Base-by-base conservation (phyloP, 2,329 filamentous ascomycete genomes). In the Cladosporium cucumerinum region DNA sequence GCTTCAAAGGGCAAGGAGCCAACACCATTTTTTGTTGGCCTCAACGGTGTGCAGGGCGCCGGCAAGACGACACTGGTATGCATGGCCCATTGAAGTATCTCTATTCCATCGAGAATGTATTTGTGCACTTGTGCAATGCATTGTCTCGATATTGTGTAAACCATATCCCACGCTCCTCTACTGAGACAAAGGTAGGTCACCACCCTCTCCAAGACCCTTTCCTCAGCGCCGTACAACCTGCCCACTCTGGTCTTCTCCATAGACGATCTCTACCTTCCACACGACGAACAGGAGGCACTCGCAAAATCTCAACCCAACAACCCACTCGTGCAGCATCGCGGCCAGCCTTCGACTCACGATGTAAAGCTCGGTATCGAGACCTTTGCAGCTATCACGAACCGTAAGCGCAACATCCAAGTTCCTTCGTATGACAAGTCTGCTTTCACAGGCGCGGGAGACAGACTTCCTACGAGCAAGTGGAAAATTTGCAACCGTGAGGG, bases 1-100 rank as follows among this genome's bases (percentile, higher is more conserved):
- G 32, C 16, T 18, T 71, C 71, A 21, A 67, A 72, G 46, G 74
- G 73, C 46, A 67, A 74, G 65, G 61, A 69, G 25, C 74, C 80
- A 60, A 84, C 84, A 23, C 92, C 93, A 30, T 91, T 97, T 77
- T 87, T 97, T 75, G 84, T 97, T 68, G 94, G 93, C 55, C 85
- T 98, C 72, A 96, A 96, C 72, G 94, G 93, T 66, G 87, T 97
- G 30, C 94, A 97, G 79, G 94, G 94, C 66, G 89, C 91, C 43
- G 94, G 94, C 70, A 97, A 98, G 81, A 96, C 93, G 3, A 96
- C 93, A 14, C 85, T 97, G 72, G 93, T 86, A 75, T 74, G 82
- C 63, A 46, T 16, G 12, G n/a, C 12, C 39, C 39, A 12, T 23
- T 21, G n/a, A 12, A 46, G n/a, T 3, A 46, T 46, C n/a, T 46